phyloP scores from a whole-genome alignment of 2,329 filamentous ascomycete genomes.

The Aspergillus neoniger region DNA sequence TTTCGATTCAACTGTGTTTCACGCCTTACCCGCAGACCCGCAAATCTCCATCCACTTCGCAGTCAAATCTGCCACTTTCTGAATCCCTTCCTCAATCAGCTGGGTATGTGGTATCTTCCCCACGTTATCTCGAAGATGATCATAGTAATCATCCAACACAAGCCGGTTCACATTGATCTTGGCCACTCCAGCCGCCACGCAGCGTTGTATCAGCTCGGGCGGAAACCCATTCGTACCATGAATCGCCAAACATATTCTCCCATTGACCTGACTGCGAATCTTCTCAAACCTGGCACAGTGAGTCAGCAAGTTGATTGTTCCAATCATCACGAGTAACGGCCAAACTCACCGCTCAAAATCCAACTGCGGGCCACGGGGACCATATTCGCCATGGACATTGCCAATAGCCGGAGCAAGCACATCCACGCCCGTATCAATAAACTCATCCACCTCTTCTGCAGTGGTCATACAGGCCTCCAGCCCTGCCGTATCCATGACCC shows the following conservation, averaged over 20 bases:
- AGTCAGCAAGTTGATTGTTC: background rate
- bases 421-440: slow-evolving; percentile 70
- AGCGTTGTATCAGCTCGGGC: slow-evolving; percentile 56
- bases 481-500: slow-evolving; percentile 68
- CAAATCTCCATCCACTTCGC: slow-evolving; percentile 23
- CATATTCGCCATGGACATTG: slow-evolving; percentile 75
- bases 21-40: slow-evolving; percentile 19
- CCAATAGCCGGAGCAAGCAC: slow-evolving; percentile 74
- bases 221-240: slow-evolving; percentile 61
- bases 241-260: slow-evolving; percentile 54
- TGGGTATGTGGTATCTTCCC: slow-evolving; percentile 56
- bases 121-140: slow-evolving; percentile 50
- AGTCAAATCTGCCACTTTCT: slow-evolving; percentile 27
- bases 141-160: slow-evolving; percentile 55
- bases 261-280: slow-evolving; percentile 53
- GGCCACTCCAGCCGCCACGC: slow-evolving; percentile 56
- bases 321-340: background rate
- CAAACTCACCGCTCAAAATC: slow-evolving; percentile 54
- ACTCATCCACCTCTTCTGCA: slow-evolving; percentile 67
- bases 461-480: slow-evolving; percentile 67
- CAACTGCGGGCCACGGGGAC: slow-evolving; percentile 61
- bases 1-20: background rate
- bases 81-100: slow-evolving; percentile 52
- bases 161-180: slow-evolving; percentile 61
- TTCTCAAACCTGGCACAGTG: slow-evolving; percentile 35